Evolutionary conservation across 768 basidiomycete species (phyloP).

Genomic region (Phaffia tasmanica): DNA sequence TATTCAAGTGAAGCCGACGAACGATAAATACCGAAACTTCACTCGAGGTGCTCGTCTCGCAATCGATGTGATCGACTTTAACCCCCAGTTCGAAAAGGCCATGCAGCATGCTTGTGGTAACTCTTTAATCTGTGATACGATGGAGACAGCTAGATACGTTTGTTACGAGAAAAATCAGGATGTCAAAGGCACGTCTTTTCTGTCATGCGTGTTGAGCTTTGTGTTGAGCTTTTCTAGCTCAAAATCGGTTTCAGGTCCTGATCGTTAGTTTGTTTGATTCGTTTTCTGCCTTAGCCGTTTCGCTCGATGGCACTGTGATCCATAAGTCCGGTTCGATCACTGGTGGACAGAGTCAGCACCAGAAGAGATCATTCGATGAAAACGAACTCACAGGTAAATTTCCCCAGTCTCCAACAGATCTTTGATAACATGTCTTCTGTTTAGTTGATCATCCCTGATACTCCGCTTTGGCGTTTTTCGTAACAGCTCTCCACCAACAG

Average conservation of each 20-base stretch:
- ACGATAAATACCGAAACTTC: conserved; percentile 87
- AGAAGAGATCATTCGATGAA: conserved; percentile 86
- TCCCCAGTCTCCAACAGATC: background rate
- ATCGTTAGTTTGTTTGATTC: conserved; percentile 8
- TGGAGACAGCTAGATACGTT: conserved; percentile 81
- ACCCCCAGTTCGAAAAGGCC: conserved; percentile 76
- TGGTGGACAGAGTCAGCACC: conserved; percentile 71
- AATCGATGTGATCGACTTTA: conserved; percentile 71
- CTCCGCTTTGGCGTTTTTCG: conserved; percentile 3
- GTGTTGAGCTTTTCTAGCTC: background rate
- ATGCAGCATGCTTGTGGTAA: conserved; percentile 96
- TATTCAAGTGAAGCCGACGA: conserved; percentile 83
- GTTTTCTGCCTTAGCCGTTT: conserved; percentile 51
- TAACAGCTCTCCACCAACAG: conserved; percentile 47
- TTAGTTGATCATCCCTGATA: background rate
- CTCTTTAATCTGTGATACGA: conserved; percentile 85
- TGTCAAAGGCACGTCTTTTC: conserved; percentile 64
- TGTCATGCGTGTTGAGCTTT: background rate
- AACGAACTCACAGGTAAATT: conserved; percentile 71
- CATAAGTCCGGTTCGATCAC: conserved; percentile 97
- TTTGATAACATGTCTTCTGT: background rate
- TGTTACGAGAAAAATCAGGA: conserved; percentile 92
- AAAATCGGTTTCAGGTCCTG: background rate
- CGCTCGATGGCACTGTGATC: conserved; percentile 89
- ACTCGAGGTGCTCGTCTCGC: conserved; percentile 77